A percentile compares a stretch with the other conserved stretches of the same genome.
Conservation (phyloP, 2,329 filamentous ascomycete species). For the Aspergillus floridensis region DNA sequence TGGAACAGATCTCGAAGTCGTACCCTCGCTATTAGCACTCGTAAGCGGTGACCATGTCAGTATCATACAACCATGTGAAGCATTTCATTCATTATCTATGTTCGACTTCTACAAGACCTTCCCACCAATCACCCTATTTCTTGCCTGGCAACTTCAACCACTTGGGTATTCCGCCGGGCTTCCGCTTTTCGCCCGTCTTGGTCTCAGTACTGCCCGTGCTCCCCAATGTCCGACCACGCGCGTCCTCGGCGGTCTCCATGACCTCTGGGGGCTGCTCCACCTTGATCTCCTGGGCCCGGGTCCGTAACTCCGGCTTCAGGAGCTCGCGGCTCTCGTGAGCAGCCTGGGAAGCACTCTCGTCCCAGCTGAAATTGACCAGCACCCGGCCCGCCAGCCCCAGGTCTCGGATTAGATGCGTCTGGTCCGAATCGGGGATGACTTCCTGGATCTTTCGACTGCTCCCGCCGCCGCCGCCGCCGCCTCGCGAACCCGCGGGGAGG, state of each 20-base stretch:
- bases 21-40: no score
- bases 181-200: slow-evolving; percentile 33
- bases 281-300: slow-evolving; percentile 64
- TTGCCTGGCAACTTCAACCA: slow-evolving; percentile 71
- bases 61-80: background rate
- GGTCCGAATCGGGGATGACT: slow-evolving; percentile 46
- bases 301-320: slow-evolving; percentile 59
- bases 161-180: slow-evolving; percentile 56
- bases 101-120: background rate
- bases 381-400: slow-evolving; percentile 69
- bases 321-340: slow-evolving; percentile 55
- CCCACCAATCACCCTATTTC: slow-evolving; percentile 52
- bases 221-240: slow-evolving; percentile 42
- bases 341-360: slow-evolving; percentile 57
- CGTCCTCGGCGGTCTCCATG: slow-evolving; percentile 52
- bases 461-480: slow-evolving; percentile 19
- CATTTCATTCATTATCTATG: background rate
- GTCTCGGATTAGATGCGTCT: slow-evolving; percentile 62
- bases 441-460: slow-evolving; percentile 23
- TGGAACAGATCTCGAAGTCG: no score
- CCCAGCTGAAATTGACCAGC: slow-evolving; percentile 75
- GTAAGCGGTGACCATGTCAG: background rate
- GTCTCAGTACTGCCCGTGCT: slow-evolving; percentile 1
- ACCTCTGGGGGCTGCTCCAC: slow-evolving; percentile 43
- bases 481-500: slow-evolving; percentile 36